Conservation (phyloP, 1,284 basidiomycete genomes). For the Malassezia pachydermatis region DNA sequence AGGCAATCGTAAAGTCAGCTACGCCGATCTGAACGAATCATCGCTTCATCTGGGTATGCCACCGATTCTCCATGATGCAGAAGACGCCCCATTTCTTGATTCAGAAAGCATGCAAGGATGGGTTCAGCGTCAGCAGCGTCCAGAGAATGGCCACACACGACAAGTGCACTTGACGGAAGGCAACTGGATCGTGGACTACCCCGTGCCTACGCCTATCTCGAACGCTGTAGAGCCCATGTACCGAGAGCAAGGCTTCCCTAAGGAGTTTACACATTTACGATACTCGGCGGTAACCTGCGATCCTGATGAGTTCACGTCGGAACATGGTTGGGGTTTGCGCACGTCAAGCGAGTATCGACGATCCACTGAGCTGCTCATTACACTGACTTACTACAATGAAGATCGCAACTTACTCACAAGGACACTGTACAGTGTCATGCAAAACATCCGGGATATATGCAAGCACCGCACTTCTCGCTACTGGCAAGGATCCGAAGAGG, state of each 20-base stretch:
- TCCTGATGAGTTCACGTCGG: conserved; percentile 69
- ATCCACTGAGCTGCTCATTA: conserved; percentile 79
- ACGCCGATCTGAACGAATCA: not conserved
- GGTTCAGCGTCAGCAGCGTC: conserved; percentile 46
- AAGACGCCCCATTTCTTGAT: conserved; percentile 7
- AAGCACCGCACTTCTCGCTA: conserved; percentile 89
- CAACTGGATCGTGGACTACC: conserved; percentile 49
- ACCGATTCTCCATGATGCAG: not conserved
- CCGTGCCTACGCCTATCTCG: conserved; percentile 75
- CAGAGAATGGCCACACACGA: conserved; percentile 52
- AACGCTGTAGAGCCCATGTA: conserved; percentile 74
- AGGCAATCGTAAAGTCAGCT: too few relatives aligned
- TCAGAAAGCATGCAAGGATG: too few relatives aligned
- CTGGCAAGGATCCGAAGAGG: conserved; percentile 60
- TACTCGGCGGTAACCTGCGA: conserved; percentile 69
- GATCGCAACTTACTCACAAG: conserved; percentile 68
- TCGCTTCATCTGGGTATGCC: not conserved
- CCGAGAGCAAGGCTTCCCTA: conserved; percentile 48
- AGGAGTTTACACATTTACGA: conserved; percentile 86
- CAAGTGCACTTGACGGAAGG: conserved; percentile 76
- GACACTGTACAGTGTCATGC: conserved; percentile 87
- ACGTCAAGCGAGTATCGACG: conserved; percentile 70
- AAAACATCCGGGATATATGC: conserved; percentile 96
- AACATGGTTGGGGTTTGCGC: conserved; percentile 69
- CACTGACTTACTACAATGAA: conserved; percentile 63